Evolutionary conservation across 2,329 filamentous ascomycete species (phyloP).

Genomic region (Neonectria neomacrospora): DNA sequence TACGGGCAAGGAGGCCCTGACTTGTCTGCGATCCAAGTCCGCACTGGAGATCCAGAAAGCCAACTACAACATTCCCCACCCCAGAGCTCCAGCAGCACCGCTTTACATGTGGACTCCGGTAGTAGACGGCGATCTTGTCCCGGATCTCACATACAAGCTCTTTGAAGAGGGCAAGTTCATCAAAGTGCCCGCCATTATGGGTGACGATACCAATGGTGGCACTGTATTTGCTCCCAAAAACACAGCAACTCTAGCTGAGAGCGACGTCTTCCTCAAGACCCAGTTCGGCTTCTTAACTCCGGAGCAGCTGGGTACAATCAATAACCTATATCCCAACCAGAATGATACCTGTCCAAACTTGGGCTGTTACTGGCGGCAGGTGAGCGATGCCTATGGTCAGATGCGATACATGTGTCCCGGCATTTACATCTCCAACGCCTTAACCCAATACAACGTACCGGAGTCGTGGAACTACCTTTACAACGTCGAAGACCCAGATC

Average conservation of each 20-base stretch:
- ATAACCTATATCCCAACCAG: conserved; percentile 50
- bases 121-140: conserved; percentile 64
- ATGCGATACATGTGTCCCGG: conserved; percentile 51
- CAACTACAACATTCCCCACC: conserved; percentile 53
- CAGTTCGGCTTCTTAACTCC: conserved; percentile 49
- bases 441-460: conserved; percentile 48
- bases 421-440: conserved; percentile 45
- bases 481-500: conserved; percentile 69
- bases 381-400: conserved; percentile 51
- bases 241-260: conserved; percentile 47
- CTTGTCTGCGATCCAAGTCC: conserved; percentile 59
- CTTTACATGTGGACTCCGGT: conserved; percentile 66
- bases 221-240: conserved; percentile 49
- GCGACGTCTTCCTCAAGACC: conserved; percentile 48
- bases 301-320: conserved; percentile 47
- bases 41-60: conserved; percentile 54
- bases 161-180: conserved; percentile 63
- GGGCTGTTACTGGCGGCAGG: conserved; percentile 53
- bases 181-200: conserved; percentile 63
- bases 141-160: conserved; percentile 60
- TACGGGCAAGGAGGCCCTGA: conserved; percentile 51
- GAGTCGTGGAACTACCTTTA: conserved; percentile 76
- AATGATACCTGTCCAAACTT: conserved; percentile 47
- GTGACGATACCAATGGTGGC: conserved; percentile 53
- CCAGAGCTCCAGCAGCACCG: conserved; percentile 48